These are phyloP conservation scores for Globisporangium yorkense DNA, from an alignment of 352 stramenopile genomes.

Conservation along the genomic window DNA sequence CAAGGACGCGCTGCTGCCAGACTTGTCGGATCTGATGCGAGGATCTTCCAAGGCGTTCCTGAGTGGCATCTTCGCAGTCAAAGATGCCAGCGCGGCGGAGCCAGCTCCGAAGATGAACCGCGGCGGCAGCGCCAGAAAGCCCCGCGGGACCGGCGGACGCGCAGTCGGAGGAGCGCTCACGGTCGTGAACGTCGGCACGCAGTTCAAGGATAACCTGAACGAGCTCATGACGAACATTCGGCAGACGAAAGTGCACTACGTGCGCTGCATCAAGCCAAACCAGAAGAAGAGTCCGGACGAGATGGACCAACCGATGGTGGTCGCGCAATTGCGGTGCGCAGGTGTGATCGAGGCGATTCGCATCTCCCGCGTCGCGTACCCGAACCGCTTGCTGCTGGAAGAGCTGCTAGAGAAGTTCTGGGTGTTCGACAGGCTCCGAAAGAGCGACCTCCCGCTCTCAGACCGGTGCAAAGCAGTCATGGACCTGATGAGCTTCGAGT, in stretches of 20 bases:
- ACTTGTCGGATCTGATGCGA: slow-evolving; percentile 89
- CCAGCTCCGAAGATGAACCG: slow-evolving; percentile 23
- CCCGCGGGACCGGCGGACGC: slow-evolving; percentile 7
- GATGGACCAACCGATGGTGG: slow-evolving; percentile 92
- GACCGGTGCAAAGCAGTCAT: slow-evolving; percentile 61
- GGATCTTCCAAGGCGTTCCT: slow-evolving; percentile 68
- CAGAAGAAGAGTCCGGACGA: slow-evolving; percentile 88
- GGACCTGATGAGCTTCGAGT: slow-evolving; percentile 29
- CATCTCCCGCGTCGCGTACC: slow-evolving; percentile 97
- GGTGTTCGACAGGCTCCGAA: slow-evolving; percentile 59
- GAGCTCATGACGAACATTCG: slow-evolving; percentile 95
- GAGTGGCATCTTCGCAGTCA: slow-evolving; percentile 41
- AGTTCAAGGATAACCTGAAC: slow-evolving; percentile 93
- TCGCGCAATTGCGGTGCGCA: slow-evolving; percentile 96
- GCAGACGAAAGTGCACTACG: slow-evolving; percentile 95
- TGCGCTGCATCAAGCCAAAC: slow-evolving; percentile 99
- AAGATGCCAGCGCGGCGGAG: slow-evolving; percentile 7
- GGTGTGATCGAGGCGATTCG: slow-evolving; percentile 99
- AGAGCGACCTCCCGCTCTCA: slow-evolving; percentile 75
- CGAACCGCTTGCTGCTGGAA: slow-evolving; percentile 92
- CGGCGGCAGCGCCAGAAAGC: slow-evolving; percentile 26
- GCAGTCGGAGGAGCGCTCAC: slow-evolving; percentile 37
- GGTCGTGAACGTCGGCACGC: slow-evolving; percentile 72
- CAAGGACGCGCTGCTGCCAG: slow-evolving; percentile 92
- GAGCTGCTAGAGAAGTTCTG: slow-evolving; percentile 83